Base-by-base conservation (phyloP, 1,284 basidiomycete species). In the Cryptococcus sp. region DNA sequence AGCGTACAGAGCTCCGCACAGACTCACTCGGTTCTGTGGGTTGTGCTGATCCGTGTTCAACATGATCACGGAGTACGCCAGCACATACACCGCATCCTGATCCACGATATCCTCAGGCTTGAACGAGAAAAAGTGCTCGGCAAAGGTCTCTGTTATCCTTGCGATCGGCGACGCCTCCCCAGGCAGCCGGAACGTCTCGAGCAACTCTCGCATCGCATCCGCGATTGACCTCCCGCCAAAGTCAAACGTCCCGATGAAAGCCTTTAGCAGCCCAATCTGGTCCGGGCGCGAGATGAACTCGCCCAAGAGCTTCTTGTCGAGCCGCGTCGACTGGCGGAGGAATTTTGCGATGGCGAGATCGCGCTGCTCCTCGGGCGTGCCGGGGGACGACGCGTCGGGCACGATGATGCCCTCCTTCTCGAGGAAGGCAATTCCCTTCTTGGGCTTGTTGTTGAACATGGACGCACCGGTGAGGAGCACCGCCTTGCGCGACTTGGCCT, bases 31-130 rank as follows among this genome's bases (percentile, higher is more conserved):
- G 62, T 95, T 84, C 81, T 97, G 93, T n/a, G 95, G 93, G 73
- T 91, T 98, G 76, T 98, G 95, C 57, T 87, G 84, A 79, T 99
- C 96, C 2, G 96, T 98, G 77, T 99, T 99, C 56, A 99, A 84
- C 92, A 99, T 86, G 76, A 99, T 98, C 62, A 99, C 87, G 0
- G 95, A 97, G 76, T 88, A 99, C 0, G 95, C 85, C 24, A 99
- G 79, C 3, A 99, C 89, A 77, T 97, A 96, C 21, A 92, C 90
- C 1, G 95, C 91, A 75, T 98, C 96, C 77, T 92, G 86, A 44
- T 82, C 88, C 69, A 88, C 90, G 66, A 98, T 88, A 70, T 94
- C 94, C 47, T 84, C 89, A 57, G 95, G 93, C 28, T 80, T 79
- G 18, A 89, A 84, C 4, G 88, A 87, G 76, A 96, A 94, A 77